phyloP scores from a whole-genome alignment of 2,329 filamentous ascomycete genomes.

The Claviceps pusilla region DNA sequence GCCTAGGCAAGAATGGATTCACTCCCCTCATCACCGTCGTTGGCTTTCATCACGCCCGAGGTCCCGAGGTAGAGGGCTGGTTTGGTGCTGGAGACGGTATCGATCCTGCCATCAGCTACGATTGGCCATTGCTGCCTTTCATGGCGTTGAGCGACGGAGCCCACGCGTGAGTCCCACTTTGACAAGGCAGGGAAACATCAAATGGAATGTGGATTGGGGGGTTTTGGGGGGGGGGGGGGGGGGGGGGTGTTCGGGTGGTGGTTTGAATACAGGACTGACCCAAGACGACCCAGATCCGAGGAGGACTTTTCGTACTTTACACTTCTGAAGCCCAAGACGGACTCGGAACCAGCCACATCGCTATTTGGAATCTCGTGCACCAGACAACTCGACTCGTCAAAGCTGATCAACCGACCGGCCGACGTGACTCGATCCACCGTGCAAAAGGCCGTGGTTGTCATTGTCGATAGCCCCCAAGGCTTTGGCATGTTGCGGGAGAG shows the following conservation, averaged over 20 bases:
- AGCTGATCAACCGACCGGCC: conserved; percentile 60
- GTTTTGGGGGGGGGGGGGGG: too few species aligned
- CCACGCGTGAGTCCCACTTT: conserved; percentile 54
- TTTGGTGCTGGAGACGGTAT: conserved; percentile 59
- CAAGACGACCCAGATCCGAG: conserved; percentile 41
- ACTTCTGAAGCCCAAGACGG: conserved; percentile 50
- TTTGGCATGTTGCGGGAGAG: conserved; percentile 87
- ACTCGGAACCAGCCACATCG: conserved; percentile 49
- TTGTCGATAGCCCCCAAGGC: conserved; percentile 76
- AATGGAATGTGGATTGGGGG: too few species aligned
- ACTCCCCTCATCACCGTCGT: conserved; percentile 63
- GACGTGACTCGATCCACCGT: conserved; percentile 96
- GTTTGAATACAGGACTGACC: neutral
- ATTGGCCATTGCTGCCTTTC: conserved; percentile 85
- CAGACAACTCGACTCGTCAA: conserved; percentile 68
- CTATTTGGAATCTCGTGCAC: conserved; percentile 95
- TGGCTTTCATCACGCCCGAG: conserved; percentile 71
- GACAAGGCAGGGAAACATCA: neutral
- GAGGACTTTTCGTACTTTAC: conserved; percentile 99
- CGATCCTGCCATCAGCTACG: conserved; percentile 70
- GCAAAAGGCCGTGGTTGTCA: conserved; percentile 93
- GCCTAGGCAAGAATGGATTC: conserved; percentile 28
- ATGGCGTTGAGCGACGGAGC: conserved; percentile 95
- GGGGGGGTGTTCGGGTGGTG: neutral
- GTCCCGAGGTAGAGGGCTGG: conserved; percentile 88